These are phyloP conservation scores for Ceriops decandra DNA, from an alignment of 345 rosid species.

Conservation along the genomic window DNA sequence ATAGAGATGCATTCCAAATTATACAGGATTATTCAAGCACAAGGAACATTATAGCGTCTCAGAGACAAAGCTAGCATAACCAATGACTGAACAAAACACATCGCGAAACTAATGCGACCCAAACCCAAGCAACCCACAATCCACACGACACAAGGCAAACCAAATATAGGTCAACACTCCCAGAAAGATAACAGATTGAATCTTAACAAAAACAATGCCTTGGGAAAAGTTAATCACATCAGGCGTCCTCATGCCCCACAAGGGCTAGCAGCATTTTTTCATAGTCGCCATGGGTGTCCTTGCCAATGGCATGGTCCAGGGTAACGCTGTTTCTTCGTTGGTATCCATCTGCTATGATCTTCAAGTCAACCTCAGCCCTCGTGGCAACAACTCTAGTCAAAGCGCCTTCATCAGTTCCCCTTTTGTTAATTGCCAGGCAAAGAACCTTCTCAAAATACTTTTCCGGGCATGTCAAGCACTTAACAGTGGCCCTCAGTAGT, in stretches of 20 bases:
- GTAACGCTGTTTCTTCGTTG: conserved; percentile 57
- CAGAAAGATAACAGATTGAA: not conserved
- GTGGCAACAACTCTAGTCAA: conserved; percentile 73
- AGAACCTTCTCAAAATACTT: conserved; percentile 60
- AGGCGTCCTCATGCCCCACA: conserved; percentile 53
- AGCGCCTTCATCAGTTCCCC: conserved; percentile 81
- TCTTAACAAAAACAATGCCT: not conserved
- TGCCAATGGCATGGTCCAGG: conserved; percentile 48
- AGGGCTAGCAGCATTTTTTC: conserved; percentile 67
- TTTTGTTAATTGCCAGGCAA: conserved; percentile 58
- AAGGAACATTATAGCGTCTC: not conserved
- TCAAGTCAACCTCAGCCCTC: conserved; percentile 68
- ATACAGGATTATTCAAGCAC: too few species aligned
- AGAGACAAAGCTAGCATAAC: not conserved
- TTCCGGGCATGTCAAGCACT: conserved; percentile 60
- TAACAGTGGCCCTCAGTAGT: conserved; percentile 58
- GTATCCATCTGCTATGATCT: conserved; percentile 60
- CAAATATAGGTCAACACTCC: not conserved
- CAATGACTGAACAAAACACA: not conserved
- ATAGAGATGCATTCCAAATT: too few species aligned
- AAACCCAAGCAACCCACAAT: too few species aligned
- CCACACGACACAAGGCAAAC: too few species aligned
- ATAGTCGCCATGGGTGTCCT: conserved; percentile 66
- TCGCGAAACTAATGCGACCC: too few species aligned
- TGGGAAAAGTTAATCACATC: conserved; percentile 12